These are phyloP conservation scores for Cairneyella variabilis DNA, from an alignment of 495 filamentous ascomycete genomes.

Conservation along the genomic window DNA sequence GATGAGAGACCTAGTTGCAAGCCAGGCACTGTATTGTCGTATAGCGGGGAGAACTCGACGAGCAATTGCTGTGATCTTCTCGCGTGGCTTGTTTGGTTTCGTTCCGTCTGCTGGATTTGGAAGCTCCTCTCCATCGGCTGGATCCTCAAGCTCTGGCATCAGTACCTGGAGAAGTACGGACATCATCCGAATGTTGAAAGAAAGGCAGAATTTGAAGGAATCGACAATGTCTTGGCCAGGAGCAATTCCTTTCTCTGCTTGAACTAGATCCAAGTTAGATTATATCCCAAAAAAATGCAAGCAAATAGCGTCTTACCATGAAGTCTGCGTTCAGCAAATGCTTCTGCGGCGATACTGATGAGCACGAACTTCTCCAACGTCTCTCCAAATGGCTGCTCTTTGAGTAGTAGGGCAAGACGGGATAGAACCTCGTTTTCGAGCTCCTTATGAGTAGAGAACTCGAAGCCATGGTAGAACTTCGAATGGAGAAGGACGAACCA, in stretches of 20 bases:
- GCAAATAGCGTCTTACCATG: constrained; percentile 45
- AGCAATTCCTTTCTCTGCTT: constrained; percentile 16
- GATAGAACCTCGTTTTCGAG: constrained; percentile 82
- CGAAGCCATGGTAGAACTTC: constrained; percentile 68
- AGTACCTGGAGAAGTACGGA: constrained; percentile 72
- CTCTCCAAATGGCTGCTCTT: constrained; percentile 51
- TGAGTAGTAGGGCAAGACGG: constrained; percentile 68
- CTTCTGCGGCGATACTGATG: constrained; percentile 81
- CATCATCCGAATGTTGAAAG: constrained; percentile 79
- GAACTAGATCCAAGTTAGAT: constrained; percentile 28
- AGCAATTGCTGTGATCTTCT: constrained; percentile 58
- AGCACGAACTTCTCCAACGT: constrained; percentile 76
- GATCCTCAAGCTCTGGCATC: constrained; percentile 59
- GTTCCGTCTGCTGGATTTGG: constrained; percentile 29
- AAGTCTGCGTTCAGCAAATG: constrained; percentile 58
- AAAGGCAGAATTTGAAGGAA: constrained; percentile 68
- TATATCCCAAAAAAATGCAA: neutral
- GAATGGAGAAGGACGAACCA: constrained; percentile 91
- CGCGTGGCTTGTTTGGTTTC: constrained; percentile 32
- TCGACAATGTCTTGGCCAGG: constrained; percentile 35
- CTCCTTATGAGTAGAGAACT: constrained; percentile 70
- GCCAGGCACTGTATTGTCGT: constrained; percentile 72
- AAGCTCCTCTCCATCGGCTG: constrained; percentile 43
- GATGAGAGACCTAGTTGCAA: constrained; percentile 47
- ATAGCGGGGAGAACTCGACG: constrained; percentile 66